Conservation (phyloP, 257 asterid genomes). For the Catharanthus roseus region DNA sequence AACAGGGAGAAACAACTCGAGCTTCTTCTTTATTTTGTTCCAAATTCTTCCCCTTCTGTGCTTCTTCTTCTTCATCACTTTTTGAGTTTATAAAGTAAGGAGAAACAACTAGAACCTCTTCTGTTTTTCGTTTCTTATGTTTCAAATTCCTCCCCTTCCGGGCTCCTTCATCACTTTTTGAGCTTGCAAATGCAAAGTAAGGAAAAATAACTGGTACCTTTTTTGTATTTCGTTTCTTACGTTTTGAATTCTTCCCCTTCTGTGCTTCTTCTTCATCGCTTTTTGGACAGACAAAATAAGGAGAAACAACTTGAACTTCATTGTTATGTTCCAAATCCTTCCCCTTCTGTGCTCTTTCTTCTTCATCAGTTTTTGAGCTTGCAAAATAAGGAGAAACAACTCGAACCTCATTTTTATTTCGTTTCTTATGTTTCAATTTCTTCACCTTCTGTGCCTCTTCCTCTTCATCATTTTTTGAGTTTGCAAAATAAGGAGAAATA, state of each 20-base stretch:
- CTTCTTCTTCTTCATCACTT: not conserved
- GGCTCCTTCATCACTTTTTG: no score
- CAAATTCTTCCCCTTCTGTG: not conserved
- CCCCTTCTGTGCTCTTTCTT: not conserved
- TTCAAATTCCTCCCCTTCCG: no score
- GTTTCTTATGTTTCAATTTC: not conserved
- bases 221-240: not conserved
- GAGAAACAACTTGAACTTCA: not conserved
- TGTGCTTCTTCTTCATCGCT: no score
- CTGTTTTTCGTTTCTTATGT: not conserved
- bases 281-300: not conserved
- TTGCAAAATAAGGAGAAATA: not conserved
- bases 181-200: slow-evolving; percentile 4
- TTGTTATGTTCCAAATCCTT: not conserved
- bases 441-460: not conserved
- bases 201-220: not conserved
- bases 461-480: not conserved
- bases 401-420: not conserved
- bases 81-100: not conserved
- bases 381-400: not conserved
- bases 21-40: no score
- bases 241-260: no score
- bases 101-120: not conserved
- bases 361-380: not conserved
- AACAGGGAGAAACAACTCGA: no score